These are phyloP conservation scores for Diutina sp. DNA, from an alignment of 1,139 yeast genomes.

Conservation along the genomic window DNA sequence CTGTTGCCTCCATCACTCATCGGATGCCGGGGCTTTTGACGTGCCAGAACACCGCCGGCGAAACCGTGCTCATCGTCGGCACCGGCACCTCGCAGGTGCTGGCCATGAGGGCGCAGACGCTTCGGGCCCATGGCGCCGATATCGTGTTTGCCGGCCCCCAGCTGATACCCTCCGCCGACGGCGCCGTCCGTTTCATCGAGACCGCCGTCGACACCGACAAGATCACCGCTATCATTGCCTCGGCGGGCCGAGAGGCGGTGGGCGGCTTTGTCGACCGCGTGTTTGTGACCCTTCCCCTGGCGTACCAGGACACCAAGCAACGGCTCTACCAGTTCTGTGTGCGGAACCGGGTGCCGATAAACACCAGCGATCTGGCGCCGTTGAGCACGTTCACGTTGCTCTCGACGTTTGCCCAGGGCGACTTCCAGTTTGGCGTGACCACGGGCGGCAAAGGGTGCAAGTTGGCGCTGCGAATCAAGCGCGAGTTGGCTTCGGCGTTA, in stretches of 20 bases:
- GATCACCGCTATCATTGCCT: conserved; percentile 14
- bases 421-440: conserved; percentile 71
- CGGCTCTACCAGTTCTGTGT: conserved; percentile 38
- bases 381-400: conserved; percentile 65
- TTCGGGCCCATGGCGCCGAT: background rate
- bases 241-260: conserved; percentile 53
- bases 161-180: background rate
- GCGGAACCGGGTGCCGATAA: conserved; percentile 63
- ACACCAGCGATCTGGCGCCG: conserved; percentile 63
- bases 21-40: background rate
- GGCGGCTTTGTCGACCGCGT: conserved; percentile 60
- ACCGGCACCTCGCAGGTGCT: background rate
- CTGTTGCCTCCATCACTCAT: background rate
- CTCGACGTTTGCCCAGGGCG: conserved; percentile 61
- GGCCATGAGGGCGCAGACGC: background rate
- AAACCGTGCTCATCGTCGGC: background rate
- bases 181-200: background rate
- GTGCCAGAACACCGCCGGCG: background rate
- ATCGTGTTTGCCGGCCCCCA: background rate
- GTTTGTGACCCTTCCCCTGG: conserved; percentile 40
- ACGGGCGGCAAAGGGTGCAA: conserved; percentile 89
- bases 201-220: background rate
- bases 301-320: conserved; percentile 14
- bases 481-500: conserved; percentile 55
- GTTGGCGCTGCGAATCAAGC: conserved; percentile 63